Evolutionary conservation across 352 stramenopile species (phyloP).

Genomic region (Thalassiosira oceanica): DNA sequence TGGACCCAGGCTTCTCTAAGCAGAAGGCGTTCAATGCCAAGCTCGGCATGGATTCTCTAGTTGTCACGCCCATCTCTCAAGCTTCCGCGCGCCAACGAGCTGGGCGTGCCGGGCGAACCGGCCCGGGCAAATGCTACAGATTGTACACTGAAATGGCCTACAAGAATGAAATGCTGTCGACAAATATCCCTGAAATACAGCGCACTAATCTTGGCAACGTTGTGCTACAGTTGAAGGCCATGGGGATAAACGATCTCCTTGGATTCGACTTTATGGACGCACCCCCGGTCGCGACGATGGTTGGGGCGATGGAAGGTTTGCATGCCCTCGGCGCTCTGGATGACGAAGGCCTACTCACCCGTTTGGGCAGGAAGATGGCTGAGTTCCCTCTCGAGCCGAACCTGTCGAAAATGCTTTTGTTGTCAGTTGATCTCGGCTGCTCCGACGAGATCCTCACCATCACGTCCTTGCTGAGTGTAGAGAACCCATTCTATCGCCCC

Average conservation of each 20-base stretch:
- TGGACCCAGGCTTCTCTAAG: slow-evolving; percentile 82
- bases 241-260: slow-evolving; percentile 91
- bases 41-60: slow-evolving; percentile 55
- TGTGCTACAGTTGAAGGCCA: slow-evolving; percentile 90
- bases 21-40: slow-evolving; percentile 80
- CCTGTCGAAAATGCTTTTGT: slow-evolving; percentile 89
- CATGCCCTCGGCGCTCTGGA: slow-evolving; percentile 97
- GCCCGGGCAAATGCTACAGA: slow-evolving; percentile 78
- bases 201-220: slow-evolving; percentile 88
- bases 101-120: slow-evolving; percentile 89
- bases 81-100: slow-evolving; percentile 88
- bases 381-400: slow-evolving; percentile 97
- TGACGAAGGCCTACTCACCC: slow-evolving; percentile 94
- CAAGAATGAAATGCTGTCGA: slow-evolving; percentile 84
- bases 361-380: slow-evolving; percentile 95
- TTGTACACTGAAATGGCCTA: slow-evolving; percentile 88
- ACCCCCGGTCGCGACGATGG: slow-evolving; percentile 94
- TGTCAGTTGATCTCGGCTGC: slow-evolving; percentile 91
- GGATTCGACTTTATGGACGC: slow-evolving; percentile 99
- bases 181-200: slow-evolving; percentile 87
- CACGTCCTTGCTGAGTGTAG: slow-evolving; percentile 96
- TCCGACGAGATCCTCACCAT: slow-evolving; percentile 94
- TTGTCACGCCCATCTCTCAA: slow-evolving; percentile 60
- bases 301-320: slow-evolving; percentile 98
- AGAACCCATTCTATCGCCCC: slow-evolving; percentile 94